Evolutionary conservation across 2,329 filamentous ascomycete species (phyloP), one percentile per base, ranked within the genome.

Genomic region (Fusarium buharicum): DNA sequence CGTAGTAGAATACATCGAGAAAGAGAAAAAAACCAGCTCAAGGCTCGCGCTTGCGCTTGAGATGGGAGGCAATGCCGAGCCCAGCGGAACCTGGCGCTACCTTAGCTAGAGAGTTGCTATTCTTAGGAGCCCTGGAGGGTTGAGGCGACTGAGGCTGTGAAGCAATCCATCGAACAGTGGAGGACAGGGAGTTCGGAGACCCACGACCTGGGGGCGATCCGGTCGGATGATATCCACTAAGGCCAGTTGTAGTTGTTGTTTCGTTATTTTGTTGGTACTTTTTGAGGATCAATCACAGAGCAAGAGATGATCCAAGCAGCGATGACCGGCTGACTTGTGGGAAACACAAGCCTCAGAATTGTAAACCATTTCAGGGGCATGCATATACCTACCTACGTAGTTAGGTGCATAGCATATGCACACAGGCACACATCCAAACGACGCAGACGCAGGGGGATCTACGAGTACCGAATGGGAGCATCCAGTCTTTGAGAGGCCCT

Each of bases 141-240:
- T 59, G 58, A 46, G 61, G 58, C 55, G 61, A 70, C 59, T 70
- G 67, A 69, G 67, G 67, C 67, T 70, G 67, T 70, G 67, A 62
- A 67, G n/a, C 45, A 37, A 27, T n/a, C 28, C 27, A 45, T n/a
- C 17, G 18, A 18, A 18, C 17, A 40, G n/a, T n/a, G n/a, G n/a
- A n/a, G 18, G 30, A 49, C 34, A 40, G 14, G 17, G 45, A 57
- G 18, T 27, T 33, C 30, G 54, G 43, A 47, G 60, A 64, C 62
- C 62, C 50, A 62, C 55, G 62, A 64, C 47, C 59, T 68, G 41
- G 61, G 57, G 67, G 55, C 55, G 65, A 70, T 70, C 67, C 67
- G 50, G 50, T 62, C n/a, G 20, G 7, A 50, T 59, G 51, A 64
- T 61, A 39, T 39, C 50, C 50, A 52, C 34, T 36, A 43, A n/a